Evolutionary conservation across 2,329 filamentous ascomycete species (phyloP), one percentile per base, ranked within the genome.

Genomic region (Cladosporium velox): DNA sequence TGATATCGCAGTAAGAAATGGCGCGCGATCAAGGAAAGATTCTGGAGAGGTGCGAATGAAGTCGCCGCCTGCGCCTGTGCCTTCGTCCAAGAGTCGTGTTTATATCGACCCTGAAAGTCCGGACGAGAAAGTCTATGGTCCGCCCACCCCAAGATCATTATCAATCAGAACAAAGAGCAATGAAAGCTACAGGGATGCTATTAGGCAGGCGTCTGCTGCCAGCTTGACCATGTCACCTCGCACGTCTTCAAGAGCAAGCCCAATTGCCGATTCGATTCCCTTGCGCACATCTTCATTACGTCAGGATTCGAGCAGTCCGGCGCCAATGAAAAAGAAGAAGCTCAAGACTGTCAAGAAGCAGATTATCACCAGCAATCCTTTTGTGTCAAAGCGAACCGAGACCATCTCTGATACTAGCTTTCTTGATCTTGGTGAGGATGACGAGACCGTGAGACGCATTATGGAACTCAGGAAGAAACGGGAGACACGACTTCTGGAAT

Each of bases 371-470:
- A 59, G 30, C 30, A 59, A 67, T 15, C 59, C 58, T 32, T 55
- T 62, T 35, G 38, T 32, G 26, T 66, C 64, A 26, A 65, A 61
- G 64, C 66, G 66, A 18, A 66, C 70, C 32, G 67, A 76, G 57
- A 71, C 72, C 15, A 74, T 77, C 52, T 68, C 73, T 10, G 76
- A 76, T 64, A 72, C 72, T 67, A 71, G 75, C 70, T 70, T 72
- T 71, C 74, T 72, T 21, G 77, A 77, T 59, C 68, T 78, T 54
- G 77, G 75, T 24, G 76, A 80, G 61, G 74, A 78, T 54, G 76
- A 79, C 59, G 84, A 86, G 32, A 86, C 86, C 49, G 86, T 88
- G 7, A 85, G 83, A 41, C 83, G 83, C 65, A 88, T 88, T 60
- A 81, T 83, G 71, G 81, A 88, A 70, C 74, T 88, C 35, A 84